These are phyloP conservation scores for Pisolithus orientalis DNA, from an alignment of 768 basidiomycete genomes.

Conservation along the genomic window DNA sequence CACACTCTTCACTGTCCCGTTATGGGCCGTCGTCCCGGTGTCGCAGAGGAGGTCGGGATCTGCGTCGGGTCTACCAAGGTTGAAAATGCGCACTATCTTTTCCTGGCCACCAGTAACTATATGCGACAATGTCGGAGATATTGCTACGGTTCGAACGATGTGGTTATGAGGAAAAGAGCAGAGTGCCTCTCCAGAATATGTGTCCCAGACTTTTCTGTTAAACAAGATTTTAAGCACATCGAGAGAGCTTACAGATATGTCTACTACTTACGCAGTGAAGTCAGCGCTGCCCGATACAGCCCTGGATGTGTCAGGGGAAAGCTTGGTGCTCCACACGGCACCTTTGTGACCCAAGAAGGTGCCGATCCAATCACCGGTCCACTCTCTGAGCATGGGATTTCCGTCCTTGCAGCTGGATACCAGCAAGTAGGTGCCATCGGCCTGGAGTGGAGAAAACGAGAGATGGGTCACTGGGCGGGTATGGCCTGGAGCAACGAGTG, in stretches of 20 bases:
- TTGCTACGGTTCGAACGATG: conserved; percentile 92
- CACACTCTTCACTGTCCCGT: conserved; percentile 87
- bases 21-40: conserved; percentile 59
- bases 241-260: background rate
- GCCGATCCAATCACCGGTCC: conserved; percentile 99
- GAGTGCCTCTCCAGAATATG: conserved; percentile 77
- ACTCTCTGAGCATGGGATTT: conserved; percentile 92
- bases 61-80: conserved; percentile 79
- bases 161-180: conserved; percentile 99
- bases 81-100: conserved; percentile 95
- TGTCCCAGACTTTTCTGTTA: conserved; percentile 91
- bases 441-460: conserved; percentile 81
- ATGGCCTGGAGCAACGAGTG: conserved; percentile 81
- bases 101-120: conserved; percentile 93
- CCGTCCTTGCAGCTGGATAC: conserved; percentile 99
- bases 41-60: conserved; percentile 78
- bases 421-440: conserved; percentile 82
- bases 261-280: conserved; percentile 81
- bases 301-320: conserved; percentile 76
- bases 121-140: conserved; percentile 64
- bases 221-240: conserved; percentile 7
- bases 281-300: conserved; percentile 94
- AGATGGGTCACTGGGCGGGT: conserved; percentile 89
- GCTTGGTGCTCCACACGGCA: conserved; percentile 95
- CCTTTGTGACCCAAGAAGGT: conserved; percentile 88